Evolutionary conservation across 78 protist genomes (phyloP), one percentile per base, ranked within the genome.

Genomic region (Dictyostelium brefeldianum): DNA sequence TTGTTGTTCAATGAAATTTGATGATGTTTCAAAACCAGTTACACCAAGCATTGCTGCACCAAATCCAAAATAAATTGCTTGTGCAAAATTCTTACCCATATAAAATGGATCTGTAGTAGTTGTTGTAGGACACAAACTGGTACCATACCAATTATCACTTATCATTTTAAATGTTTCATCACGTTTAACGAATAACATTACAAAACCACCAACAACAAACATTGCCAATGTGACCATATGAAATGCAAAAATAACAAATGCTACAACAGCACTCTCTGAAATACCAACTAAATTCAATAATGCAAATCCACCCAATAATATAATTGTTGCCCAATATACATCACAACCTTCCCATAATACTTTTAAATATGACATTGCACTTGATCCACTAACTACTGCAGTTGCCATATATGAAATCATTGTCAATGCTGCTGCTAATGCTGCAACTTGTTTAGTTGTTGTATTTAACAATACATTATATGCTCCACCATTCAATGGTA

Each of bases 1-100:
- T 83, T 97, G 98, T 71, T 96, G 96, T 78, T 97, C 98, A 36
- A 97, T 91, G 80, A 82, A 96, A 80, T 97, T 97, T 12, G 97
- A 96, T 8, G 97, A 93, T 0, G 97, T 96, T 73, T 97, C 98
- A 46, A 96, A 97, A 25, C 98, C 98, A 7, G 96, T 83, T 11
- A 97, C 96, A 15, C 98, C 98, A 47, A 97, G 89, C 94, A 97
- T 78, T 1, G 96, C 98, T 4, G 97, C 96, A 29, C 96, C 92
- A 78, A 97, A 96, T n/a, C 98, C 98, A 75, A 91, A 94, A 81
- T 62, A 89, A 6, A 97, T 83, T 31, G 89, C 81, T 14, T 53
- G 20, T 11, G 91, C 91, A 53, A 93, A 53, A 59, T 93, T 78
- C 75, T 65, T 46, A 10, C 75, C 80, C 11, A 36, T 4, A 20